Percentiles rank a stretch among this genome's conserved stretches.
These are phyloP conservation scores for Nothopassalora personata DNA, from an alignment of 2,329 filamentous ascomycete species.

Conservation along the genomic window DNA sequence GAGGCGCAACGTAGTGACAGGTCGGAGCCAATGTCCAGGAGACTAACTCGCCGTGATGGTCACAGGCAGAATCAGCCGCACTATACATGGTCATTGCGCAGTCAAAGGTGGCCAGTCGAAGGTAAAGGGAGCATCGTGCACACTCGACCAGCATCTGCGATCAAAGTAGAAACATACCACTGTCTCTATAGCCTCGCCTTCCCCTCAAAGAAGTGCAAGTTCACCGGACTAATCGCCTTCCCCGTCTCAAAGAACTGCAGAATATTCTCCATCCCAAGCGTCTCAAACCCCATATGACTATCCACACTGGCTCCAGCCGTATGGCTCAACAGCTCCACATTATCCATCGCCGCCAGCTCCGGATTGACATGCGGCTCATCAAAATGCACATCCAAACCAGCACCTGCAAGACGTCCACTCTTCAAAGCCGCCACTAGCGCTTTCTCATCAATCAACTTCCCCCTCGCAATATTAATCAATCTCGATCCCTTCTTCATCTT, in stretches of 20 bases:
- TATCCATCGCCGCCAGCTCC: slow-evolving; percentile 45
- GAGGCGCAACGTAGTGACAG: no score
- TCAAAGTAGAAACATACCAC: no score
- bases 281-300: slow-evolving; percentile 40
- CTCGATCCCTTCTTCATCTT: slow-evolving; percentile 52
- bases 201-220: slow-evolving; percentile 50
- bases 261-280: slow-evolving; percentile 37
- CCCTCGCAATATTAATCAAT: slow-evolving; percentile 62
- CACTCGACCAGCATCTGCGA: no score
- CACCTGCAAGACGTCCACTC: slow-evolving; percentile 45
- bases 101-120: no score
- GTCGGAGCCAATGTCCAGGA: no score
- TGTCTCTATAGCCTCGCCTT: slow-evolving; percentile 17
- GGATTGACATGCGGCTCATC: slow-evolving; percentile 53
- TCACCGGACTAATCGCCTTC: slow-evolving; percentile 57
- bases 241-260: slow-evolving; percentile 49
- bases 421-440: slow-evolving; percentile 58
- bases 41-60: no score
- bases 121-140: no score
- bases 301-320: slow-evolving; percentile 37
- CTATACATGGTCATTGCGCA: no score
- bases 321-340: slow-evolving; percentile 38
- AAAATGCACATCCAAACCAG: slow-evolving; percentile 61
- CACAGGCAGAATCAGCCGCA: no score
- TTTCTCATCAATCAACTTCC: slow-evolving; percentile 60